Evolutionary conservation across 2,329 filamentous ascomycete genomes (phyloP).

Genomic region (Gnomoniopsis smithogilvyi): DNA sequence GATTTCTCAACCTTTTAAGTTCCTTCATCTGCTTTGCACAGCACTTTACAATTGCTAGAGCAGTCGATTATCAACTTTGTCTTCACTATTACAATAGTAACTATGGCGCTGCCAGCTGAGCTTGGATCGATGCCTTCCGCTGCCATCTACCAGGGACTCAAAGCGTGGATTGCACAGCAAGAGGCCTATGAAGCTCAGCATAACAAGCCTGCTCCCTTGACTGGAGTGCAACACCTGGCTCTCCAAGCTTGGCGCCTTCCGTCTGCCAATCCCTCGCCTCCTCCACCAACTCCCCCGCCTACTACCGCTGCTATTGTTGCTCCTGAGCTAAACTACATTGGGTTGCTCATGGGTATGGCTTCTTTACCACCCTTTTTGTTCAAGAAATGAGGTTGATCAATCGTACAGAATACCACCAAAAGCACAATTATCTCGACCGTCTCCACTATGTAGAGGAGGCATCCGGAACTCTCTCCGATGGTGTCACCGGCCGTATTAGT

Average conservation of each 20-base stretch:
- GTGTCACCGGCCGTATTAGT: conserved; percentile 23
- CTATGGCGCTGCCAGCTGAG: conserved; percentile 17
- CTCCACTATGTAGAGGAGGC: conserved; percentile 23
- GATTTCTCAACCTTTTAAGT: too few relatives aligned
- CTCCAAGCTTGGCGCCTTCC: conserved; percentile 36
- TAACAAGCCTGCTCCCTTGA: conserved; percentile 33
- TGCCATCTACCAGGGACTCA: conserved; percentile 31
- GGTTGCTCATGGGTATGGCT: conserved; percentile 33
- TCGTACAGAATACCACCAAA: background rate
- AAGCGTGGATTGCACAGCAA: conserved; percentile 38
- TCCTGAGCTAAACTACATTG: conserved; percentile 35
- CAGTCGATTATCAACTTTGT: too few relatives aligned
- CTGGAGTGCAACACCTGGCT: conserved; percentile 35
- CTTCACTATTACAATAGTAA: background rate
- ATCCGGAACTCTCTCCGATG: conserved; percentile 4
- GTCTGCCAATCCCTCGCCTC: conserved; percentile 5
- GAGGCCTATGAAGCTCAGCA: conserved; percentile 31
- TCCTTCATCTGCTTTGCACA: too few relatives aligned
- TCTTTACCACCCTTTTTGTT: background rate
- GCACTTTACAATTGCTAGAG: too few relatives aligned
- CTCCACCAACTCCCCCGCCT: background rate
- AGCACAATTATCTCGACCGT: background rate
- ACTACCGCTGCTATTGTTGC: conserved; percentile 26
- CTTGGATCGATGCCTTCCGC: conserved; percentile 12
- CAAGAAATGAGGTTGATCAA: background rate